A percentile compares a stretch with the other conserved stretches of the same genome.
Conservation (phyloP, 305 asterid genomes). For the Fraxinus albicans region DNA sequence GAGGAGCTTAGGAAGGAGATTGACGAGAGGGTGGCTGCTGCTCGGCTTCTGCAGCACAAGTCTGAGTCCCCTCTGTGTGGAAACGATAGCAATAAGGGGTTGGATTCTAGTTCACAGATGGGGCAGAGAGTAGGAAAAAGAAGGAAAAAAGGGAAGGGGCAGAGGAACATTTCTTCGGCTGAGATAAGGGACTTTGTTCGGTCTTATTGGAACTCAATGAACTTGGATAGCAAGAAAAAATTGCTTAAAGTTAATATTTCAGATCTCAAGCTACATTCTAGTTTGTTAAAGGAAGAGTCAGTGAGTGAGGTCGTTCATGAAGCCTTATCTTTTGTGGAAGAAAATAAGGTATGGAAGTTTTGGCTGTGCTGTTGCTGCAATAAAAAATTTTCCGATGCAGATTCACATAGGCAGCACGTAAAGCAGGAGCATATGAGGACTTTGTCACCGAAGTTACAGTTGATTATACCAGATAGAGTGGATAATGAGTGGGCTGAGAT, state of each 20-base stretch:
- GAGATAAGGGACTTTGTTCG: conserved; percentile 77
- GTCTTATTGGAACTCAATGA: conserved; percentile 72
- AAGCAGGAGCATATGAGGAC: conserved; percentile 68
- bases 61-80: conserved; percentile 27
- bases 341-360: conserved; percentile 61
- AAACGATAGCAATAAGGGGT: conserved; percentile 34
- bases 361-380: conserved; percentile 76
- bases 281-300: conserved; percentile 52
- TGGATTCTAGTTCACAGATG: conserved; percentile 47
- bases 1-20: conserved; percentile 89
- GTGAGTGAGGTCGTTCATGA: conserved; percentile 55
- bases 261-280: conserved; percentile 66
- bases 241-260: conserved; percentile 36
- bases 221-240: conserved; percentile 56
- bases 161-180: conserved; percentile 47
- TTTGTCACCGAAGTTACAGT: conserved; percentile 70
- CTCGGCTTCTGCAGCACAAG: too few species aligned
- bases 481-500: conserved; percentile 81
- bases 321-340: conserved; percentile 59
- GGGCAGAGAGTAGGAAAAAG: conserved; percentile 63
- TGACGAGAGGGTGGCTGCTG: conserved; percentile 39
- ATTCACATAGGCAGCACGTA: conserved; percentile 56
- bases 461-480: conserved; percentile 65
- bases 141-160: conserved; percentile 47
- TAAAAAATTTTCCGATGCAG: conserved; percentile 54